Evolutionary conservation across 2,329 filamentous ascomycete genomes (phyloP).

Genomic region (Calonectria crousiana): DNA sequence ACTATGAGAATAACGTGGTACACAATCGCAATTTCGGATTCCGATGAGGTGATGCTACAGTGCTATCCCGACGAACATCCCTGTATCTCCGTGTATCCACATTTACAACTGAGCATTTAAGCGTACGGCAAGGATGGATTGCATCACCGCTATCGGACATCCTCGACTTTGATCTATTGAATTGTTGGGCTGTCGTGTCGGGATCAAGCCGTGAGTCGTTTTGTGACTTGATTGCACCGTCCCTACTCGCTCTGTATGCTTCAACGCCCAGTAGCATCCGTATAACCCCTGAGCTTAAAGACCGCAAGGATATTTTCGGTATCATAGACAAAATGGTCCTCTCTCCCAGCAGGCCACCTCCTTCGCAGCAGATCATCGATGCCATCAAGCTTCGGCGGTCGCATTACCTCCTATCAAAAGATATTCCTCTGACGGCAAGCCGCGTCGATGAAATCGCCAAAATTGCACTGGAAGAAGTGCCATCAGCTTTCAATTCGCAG

Average conservation of each 20-base stretch:
- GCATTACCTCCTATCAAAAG: conserved; percentile 4
- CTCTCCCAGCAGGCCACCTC: neutral
- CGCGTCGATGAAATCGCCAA: neutral
- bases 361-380: neutral
- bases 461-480: neutral
- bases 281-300: neutral
- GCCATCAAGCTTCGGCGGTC: conserved; percentile 1
- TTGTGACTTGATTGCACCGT: neutral
- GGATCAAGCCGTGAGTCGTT: neutral
- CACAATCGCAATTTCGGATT: neutral
- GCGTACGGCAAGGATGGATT: neutral
- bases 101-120: neutral
- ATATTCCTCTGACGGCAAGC: neutral
- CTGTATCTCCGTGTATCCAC: conserved; percentile 11
- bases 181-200: neutral
- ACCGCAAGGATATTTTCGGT: no score
- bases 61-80: neutral
- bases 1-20: no score
- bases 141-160: neutral
- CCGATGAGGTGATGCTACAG: neutral
- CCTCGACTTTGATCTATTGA: neutral
- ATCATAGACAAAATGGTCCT: neutral
- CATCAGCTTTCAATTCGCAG: conserved; percentile 26
- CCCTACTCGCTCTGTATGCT: no score
- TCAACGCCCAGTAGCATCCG: no score